phyloP scores from a whole-genome alignment of 2,329 filamentous ascomycete species.

The Keithomyces neogunnii region DNA sequence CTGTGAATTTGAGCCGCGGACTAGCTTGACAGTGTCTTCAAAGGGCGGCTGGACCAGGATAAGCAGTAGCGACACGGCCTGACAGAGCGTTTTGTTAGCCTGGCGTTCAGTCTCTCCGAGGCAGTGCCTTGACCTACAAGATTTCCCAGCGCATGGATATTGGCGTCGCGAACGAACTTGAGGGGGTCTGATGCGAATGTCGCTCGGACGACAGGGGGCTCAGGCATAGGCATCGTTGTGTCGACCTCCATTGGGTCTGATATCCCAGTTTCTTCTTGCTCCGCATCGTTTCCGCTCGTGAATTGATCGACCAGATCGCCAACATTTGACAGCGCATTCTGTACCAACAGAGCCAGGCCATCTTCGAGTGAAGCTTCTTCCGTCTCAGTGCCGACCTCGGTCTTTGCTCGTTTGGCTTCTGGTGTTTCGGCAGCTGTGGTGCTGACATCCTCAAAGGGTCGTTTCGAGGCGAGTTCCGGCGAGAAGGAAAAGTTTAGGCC shows the following conservation, averaged over 20 bases:
- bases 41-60: slow-evolving; percentile 28
- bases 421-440: slow-evolving; percentile 18
- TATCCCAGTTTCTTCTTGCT: slow-evolving; percentile 8
- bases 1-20: slow-evolving; percentile 24
- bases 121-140: slow-evolving; percentile 23
- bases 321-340: slow-evolving; percentile 32
- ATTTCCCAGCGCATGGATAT: slow-evolving; percentile 30
- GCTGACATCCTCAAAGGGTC: slow-evolving; percentile 23
- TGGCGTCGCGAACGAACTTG: slow-evolving; percentile 28
- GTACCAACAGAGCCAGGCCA: slow-evolving; percentile 28
- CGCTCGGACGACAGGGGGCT: slow-evolving; percentile 18
- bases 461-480: slow-evolving; percentile 28
- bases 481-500: slow-evolving; percentile 26
- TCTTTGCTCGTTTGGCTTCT: slow-evolving; percentile 26
- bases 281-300: slow-evolving; percentile 12
- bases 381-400: slow-evolving; percentile 13
- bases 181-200: slow-evolving; percentile 27
- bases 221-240: slow-evolving; percentile 16
- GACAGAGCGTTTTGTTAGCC: slow-evolving; percentile 1
- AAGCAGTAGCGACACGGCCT: slow-evolving; percentile 31
- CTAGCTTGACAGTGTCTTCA: slow-evolving; percentile 24
- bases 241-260: slow-evolving; percentile 27
- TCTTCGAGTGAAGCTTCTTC: slow-evolving; percentile 24
- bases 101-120: slow-evolving; percentile 6
- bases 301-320: slow-evolving; percentile 28